Base-by-base conservation (phyloP, 2,329 filamentous ascomycete species). In the Ciborinia camelliae region DNA sequence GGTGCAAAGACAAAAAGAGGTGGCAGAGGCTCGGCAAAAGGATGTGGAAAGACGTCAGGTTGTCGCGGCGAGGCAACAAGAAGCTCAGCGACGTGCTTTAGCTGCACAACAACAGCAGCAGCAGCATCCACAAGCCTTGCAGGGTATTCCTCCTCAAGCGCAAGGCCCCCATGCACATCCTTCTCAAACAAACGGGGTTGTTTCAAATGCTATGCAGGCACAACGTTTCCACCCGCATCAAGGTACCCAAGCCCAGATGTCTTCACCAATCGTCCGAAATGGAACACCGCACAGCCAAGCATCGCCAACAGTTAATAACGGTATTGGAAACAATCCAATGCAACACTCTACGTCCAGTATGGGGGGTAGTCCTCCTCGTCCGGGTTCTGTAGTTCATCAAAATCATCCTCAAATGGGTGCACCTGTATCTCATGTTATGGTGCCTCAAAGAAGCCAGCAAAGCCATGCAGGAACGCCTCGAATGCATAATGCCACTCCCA, bases 221-320 rank as follows among this genome's bases (percentile, higher is more conserved):
- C 74, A 75, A 64, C 71, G 75, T 15, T 75, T 76, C 55, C 73
- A 75, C 57, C 83, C 87, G 50, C 73, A 74, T 41, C 73, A 74
- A 68, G 82, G 86, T 9, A 83, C 86, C 1, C 87, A 90, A 71
- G 79, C 84, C 20, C 82, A 84, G 4, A 86, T 86, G 1, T 87
- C 87, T 10, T 91, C 90, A n/a, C 90, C 90, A 0, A 79, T 86
- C 65, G 76, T 84, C 28, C 81, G 84, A 18, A 86, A 89, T 70
- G 84, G 83, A 28, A 89, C 86, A 1, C 86, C 86, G 15, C 85
- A 86, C 64, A 85, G 83, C 64, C 83, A 43, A 85, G 88, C 86
- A 6, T 89, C 86, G 1, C 87, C 86, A 10, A 87, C 85, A 80
- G 82, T 86, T n/a, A 82, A 82, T 43, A 71, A 69, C 43, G 43